Percentiles rank a stretch among this genome's conserved stretches.
Evolutionary conservation across 108 stramenopile species (phyloP).

Genomic region (Asterionellopsis glacialis): DNA sequence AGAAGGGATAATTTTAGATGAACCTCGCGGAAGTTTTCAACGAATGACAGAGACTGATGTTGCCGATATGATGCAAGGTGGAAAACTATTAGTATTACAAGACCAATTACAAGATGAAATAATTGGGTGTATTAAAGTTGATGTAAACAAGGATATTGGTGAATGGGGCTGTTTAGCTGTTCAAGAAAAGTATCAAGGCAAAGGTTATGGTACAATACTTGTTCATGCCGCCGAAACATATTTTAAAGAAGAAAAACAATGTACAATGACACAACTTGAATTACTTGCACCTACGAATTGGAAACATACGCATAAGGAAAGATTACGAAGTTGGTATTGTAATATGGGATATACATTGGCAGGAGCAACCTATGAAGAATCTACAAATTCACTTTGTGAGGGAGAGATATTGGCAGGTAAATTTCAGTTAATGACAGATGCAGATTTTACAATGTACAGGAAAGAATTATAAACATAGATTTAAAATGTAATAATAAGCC

Average conservation of each 20-base stretch:
- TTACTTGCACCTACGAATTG: neutral
- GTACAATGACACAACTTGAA: conserved; percentile 1
- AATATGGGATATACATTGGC: neutral
- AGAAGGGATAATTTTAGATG: conserved; percentile 1
- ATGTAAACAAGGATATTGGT: neutral
- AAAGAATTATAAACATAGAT: neutral
- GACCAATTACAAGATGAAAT: neutral
- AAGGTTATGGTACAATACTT: neutral
- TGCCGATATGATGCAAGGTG: neutral
- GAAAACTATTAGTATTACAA: neutral
- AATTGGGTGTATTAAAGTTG: conserved; percentile 1
- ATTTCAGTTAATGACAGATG: neutral
- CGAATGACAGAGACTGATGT: neutral
- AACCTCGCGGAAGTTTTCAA: neutral
- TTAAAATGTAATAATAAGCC: too few species aligned
- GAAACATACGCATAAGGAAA: conserved; percentile 1
- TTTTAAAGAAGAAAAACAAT: neutral
- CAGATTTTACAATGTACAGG: neutral
- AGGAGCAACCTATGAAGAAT: neutral
- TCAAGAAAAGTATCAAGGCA: neutral
- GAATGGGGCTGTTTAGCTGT: conserved; percentile 2
- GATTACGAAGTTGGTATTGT: neutral
- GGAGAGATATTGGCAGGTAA: neutral
- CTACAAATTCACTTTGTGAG: neutral
- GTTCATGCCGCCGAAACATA: neutral